Base-by-base conservation (phyloP, 352 stramenopile species). In the Pythium pyrilobum region DNA sequence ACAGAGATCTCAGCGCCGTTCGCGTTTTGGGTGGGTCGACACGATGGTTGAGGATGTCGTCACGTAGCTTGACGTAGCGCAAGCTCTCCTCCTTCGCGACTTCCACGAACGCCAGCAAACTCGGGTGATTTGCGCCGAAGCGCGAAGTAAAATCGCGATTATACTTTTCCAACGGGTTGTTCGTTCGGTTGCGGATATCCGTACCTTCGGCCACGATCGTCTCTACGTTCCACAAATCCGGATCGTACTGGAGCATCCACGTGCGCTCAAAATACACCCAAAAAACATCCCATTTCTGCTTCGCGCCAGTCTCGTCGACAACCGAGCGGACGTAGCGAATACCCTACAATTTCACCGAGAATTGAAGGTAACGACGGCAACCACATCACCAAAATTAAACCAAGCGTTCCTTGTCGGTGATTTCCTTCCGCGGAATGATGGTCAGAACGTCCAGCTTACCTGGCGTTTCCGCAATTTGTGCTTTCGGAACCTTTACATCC, bases 211-310 rank as follows among this genome's bases (percentile, higher is more conserved):
- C 36, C 12, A 41, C 36, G 8, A 41, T n/a, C 8, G 36, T 18
- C 36, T 9, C 12, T 6, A 41, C 18, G 16, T 41, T 41, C 36
- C 36, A 41, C 13, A n/a, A 18, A 21, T 41, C 36, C 5, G 18
- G 13, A 41, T 21, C 18, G 36, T 41, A 41, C 8, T 9, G 12
- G 12, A 18, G 8, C 29, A 52, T 20, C 44, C 44, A 52, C 20
- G 44, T 52, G 2, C 12, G 7, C 8, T 13, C 5, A n/a, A 53
- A 53, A 15, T 53, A 53, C 2, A 1, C 2, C 45, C 45, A 53
- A 33, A 53, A 53, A 5, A 28, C 29, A 7, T 20, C 18, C 45
- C 45, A 53, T 33, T 53, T 53, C 9, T 27, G 3, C 43, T 50
- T 37, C 4, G 24, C 10, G 16, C 20, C 20, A 20, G 10, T 23